Evolutionary conservation across 352 stramenopile genomes (phyloP).

Genomic region (Phytophthora tentaculata): DNA sequence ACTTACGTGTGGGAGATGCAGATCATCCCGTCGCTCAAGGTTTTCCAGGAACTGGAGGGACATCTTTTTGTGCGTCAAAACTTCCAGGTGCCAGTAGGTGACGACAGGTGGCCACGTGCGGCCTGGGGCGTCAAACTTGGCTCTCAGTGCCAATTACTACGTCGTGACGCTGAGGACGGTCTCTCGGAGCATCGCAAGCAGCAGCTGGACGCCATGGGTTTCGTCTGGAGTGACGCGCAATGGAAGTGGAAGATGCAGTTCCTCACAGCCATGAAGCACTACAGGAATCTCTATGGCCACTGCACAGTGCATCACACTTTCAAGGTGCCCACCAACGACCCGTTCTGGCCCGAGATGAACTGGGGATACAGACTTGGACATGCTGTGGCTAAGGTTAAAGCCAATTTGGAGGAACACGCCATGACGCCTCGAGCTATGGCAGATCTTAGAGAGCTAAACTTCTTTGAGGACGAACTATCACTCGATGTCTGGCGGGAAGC

Average conservation of each 20-base stretch:
- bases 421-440: constrained; percentile 30
- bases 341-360: constrained; percentile 78
- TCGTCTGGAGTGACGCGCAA: constrained; percentile 73
- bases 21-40: constrained; percentile 72
- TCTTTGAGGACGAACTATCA: constrained; percentile 42
- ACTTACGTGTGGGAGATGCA: constrained; percentile 78
- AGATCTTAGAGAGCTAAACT: constrained; percentile 50
- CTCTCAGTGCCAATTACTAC: constrained; percentile 90
- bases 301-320: constrained; percentile 90
- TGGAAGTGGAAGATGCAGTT: constrained; percentile 74
- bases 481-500: constrained; percentile 42
- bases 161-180: constrained; percentile 42
- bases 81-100: constrained; percentile 84
- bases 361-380: constrained; percentile 82
- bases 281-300: constrained; percentile 87
- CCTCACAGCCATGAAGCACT: constrained; percentile 71
- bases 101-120: constrained; percentile 81
- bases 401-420: constrained; percentile 40
- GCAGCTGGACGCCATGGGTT: constrained; percentile 65
- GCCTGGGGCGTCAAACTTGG: constrained; percentile 92
- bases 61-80: constrained; percentile 92
- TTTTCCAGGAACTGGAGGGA: constrained; percentile 88
- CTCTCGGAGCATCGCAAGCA: constrained; percentile 39
- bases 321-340: constrained; percentile 76
- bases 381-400: constrained; percentile 58